A percentile compares a stretch with the other conserved stretches of the same genome.
These are phyloP conservation scores for Andrographis paniculata DNA, from an alignment of 305 asterid genomes.

Conservation along the genomic window DNA sequence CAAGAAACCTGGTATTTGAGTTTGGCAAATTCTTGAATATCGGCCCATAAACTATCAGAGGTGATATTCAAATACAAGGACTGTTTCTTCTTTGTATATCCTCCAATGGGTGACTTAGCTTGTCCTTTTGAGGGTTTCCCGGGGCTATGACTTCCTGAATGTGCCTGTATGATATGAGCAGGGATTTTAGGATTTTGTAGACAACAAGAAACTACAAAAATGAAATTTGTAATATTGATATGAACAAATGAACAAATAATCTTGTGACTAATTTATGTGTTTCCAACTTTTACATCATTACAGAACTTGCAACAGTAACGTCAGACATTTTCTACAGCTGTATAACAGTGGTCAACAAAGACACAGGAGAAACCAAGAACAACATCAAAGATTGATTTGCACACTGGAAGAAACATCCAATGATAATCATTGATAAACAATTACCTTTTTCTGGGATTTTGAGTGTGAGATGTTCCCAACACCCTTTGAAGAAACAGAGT, in stretches of 20 bases:
- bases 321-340: too few relatives aligned
- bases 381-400: too few relatives aligned
- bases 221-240: too few relatives aligned
- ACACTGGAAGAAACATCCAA: too few relatives aligned
- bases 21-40: conserved; percentile 69
- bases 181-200: background rate
- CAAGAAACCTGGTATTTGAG: conserved; percentile 71
- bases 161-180: conserved; percentile 52
- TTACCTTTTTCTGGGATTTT: conserved; percentile 69
- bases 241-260: too few relatives aligned
- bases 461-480: conserved; percentile 33
- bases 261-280: too few relatives aligned
- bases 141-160: conserved; percentile 37
- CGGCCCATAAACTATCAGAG: conserved; percentile 83
- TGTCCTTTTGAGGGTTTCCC: conserved; percentile 56
- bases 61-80: conserved; percentile 44
- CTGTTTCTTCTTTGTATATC: conserved; percentile 43
- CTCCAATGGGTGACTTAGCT: conserved; percentile 39
- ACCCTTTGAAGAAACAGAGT: conserved; percentile 37
- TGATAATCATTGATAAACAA: background rate
- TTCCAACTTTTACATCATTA: too few relatives aligned
- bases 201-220: conserved; percentile 12
- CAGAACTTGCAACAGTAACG: too few relatives aligned
- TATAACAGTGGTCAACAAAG: too few relatives aligned
- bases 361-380: too few relatives aligned